phyloP scores from a whole-genome alignment of 768 basidiomycete species.

The Lactarius quietus region DNA sequence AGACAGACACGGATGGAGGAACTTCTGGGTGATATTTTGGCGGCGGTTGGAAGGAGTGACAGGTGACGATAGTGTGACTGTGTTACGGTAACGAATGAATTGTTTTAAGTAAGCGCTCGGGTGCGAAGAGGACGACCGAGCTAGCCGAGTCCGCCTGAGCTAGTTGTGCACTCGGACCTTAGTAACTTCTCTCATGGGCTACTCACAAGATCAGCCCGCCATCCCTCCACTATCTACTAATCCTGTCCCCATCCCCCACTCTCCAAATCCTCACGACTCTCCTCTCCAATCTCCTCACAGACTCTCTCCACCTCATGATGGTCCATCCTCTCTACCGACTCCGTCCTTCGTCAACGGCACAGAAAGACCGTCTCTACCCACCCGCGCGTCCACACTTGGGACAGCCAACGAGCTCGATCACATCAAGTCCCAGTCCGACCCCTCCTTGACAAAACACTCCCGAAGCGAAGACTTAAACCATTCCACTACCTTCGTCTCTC shows the following conservation, averaged over 20 bases:
- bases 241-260: conserved; percentile 15
- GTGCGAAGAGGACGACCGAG: neutral
- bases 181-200: conserved; percentile 13
- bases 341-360: conserved; percentile 27
- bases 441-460: conserved; percentile 41
- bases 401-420: conserved; percentile 52
- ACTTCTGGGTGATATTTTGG: conserved; percentile 33
- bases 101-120: neutral
- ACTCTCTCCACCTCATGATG: conserved; percentile 8
- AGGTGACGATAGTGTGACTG: neutral
- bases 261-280: conserved; percentile 10
- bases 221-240: conserved; percentile 11
- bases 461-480: conserved; percentile 75
- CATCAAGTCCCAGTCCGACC: conserved; percentile 34
- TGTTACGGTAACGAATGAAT: neutral
- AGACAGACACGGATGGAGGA: conserved; percentile 49
- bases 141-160: neutral
- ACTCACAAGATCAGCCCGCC: conserved; percentile 21
- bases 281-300: conserved; percentile 20
- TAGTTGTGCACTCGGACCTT: neutral
- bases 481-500: conserved; percentile 29
- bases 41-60: conserved; percentile 9
- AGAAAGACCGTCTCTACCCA: conserved; percentile 54
- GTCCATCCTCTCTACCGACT: conserved; percentile 18
- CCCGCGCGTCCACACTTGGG: conserved; percentile 62